Evolutionary conservation across 176 grass and related monocot genomes (phyloP), one percentile per base, ranked within the genome.

Genomic region (Oryza officinalis): DNA sequence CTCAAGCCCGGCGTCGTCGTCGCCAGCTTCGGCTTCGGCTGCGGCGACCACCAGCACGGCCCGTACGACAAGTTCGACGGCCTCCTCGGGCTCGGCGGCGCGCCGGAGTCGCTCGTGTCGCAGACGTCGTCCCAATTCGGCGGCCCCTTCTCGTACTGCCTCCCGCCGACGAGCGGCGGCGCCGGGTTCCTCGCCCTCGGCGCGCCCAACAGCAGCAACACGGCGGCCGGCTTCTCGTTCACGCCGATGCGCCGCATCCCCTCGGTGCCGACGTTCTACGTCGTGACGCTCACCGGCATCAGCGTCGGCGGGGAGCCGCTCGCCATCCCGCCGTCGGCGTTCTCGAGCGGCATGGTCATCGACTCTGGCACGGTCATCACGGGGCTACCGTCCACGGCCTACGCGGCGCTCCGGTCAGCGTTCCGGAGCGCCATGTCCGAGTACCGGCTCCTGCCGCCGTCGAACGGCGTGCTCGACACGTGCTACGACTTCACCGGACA

Each of bases 341-440:
- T 94, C 74, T 11, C 63, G 0, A 54, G 73, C 0, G 81, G 92
- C 10, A 89, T 88, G 69, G 67, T 97, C 68, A 86, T 94, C 1
- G 95, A 97, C 65, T 94, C 86, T 0, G 95, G 95, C 5, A 84
- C 84, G 13, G 71, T 93, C 49, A 70, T 94, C 75, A 89, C 86
- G 0, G 60, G 52, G 25, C 80, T 94, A 2, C 92, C 87, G 27
- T 6, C 75, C 1, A 67, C 67, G n/a, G 88, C 90, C n/a, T 93
- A 92, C 88, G 10, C 17, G 9, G 72, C 82, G 10, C 81, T 97
- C 2, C 65, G 65, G 47, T 57, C 84, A 0, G 92, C 92, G 5
- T 93, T 94, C 80, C 65, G 81, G 50, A 3, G 35, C 28, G 67
- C 66, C 6, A 93, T 97, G 92, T 17, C 49, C 23, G 27, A 52